Evolutionary conservation across 148 eudicot genomes (phyloP).

Genomic region (Vaccinium corymbosum): DNA sequence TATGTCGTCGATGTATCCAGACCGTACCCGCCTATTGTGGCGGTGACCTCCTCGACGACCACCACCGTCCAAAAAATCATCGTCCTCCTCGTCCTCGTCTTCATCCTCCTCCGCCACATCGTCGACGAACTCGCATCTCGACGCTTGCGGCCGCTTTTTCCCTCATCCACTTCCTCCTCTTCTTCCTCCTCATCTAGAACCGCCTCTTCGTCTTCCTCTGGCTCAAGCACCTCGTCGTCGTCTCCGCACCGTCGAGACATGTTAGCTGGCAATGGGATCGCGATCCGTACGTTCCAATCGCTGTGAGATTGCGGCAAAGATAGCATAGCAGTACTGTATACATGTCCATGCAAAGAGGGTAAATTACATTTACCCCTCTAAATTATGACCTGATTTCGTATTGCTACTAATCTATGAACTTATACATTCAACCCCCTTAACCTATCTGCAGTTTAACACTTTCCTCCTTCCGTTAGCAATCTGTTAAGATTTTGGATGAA

Average conservation of each 20-base stretch:
- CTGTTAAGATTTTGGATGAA: too few relatives aligned
- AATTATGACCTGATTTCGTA: too few relatives aligned
- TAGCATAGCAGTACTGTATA: too few relatives aligned
- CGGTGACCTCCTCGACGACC: conserved; percentile 17
- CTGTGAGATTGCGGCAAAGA: not conserved
- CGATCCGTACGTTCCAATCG: not conserved
- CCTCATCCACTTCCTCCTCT: conserved; percentile 31
- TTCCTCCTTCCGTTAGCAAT: too few relatives aligned
- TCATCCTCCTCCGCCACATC: conserved; percentile 78
- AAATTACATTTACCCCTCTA: too few relatives aligned
- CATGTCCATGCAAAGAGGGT: too few relatives aligned
- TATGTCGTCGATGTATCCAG: conserved; percentile 41
- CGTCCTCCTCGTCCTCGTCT: conserved; percentile 53
- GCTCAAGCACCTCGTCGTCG: conserved; percentile 37
- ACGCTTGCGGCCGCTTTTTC: conserved; percentile 37
- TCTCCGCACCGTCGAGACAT: conserved; percentile 29
- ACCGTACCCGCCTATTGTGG: conserved; percentile 21
- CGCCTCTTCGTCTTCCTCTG: conserved; percentile 47
- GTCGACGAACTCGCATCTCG: conserved; percentile 56
- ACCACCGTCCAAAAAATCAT: conserved; percentile 21
- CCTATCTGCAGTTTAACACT: too few relatives aligned
- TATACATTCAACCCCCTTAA: too few relatives aligned
- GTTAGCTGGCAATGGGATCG: not conserved
- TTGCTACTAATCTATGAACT: too few relatives aligned
- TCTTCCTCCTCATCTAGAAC: conserved; percentile 40